Conservation (phyloP, 73 alveolate species). For the Effrenium voratum region DNA sequence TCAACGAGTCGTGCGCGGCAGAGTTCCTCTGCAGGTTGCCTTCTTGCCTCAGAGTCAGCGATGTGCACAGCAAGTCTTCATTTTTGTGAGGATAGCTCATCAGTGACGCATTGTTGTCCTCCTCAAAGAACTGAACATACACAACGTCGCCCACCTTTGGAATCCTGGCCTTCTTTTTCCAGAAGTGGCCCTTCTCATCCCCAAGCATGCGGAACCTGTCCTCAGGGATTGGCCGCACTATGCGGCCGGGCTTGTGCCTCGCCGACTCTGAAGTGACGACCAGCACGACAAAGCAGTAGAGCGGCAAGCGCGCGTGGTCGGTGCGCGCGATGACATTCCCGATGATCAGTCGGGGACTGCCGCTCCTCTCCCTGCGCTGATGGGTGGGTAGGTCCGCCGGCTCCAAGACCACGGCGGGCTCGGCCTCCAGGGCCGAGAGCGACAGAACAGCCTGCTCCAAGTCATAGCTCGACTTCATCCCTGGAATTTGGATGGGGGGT, state of each 20-base stretch:
- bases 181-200: slow-evolving; percentile 77
- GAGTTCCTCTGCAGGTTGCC: neutral
- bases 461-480: neutral
- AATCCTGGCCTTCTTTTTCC: slow-evolving; percentile 60
- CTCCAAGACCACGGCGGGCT: neutral
- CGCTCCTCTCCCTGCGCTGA: neutral
- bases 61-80: slow-evolving; percentile 52
- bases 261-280: neutral
- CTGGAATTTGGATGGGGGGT: too few species aligned
- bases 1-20: neutral
- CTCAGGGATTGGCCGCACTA: slow-evolving; percentile 70
- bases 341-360: neutral
- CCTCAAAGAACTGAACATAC: slow-evolving; percentile 26
- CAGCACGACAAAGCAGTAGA: slow-evolving; percentile 72
- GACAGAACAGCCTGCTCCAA: neutral
- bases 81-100: slow-evolving; percentile 21
- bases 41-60: neutral
- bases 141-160: slow-evolving; percentile 62
- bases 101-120: slow-evolving; percentile 16
- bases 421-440: neutral
- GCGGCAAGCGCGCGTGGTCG: slow-evolving; percentile 43
- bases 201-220: slow-evolving; percentile 56
- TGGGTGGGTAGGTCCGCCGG: slow-evolving; percentile 46
- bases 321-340: slow-evolving; percentile 73
- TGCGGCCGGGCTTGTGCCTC: neutral